phyloP scores from a whole-genome alignment of 2,329 filamentous ascomycete species.

The Neofusicoccum kwambonambiense region DNA sequence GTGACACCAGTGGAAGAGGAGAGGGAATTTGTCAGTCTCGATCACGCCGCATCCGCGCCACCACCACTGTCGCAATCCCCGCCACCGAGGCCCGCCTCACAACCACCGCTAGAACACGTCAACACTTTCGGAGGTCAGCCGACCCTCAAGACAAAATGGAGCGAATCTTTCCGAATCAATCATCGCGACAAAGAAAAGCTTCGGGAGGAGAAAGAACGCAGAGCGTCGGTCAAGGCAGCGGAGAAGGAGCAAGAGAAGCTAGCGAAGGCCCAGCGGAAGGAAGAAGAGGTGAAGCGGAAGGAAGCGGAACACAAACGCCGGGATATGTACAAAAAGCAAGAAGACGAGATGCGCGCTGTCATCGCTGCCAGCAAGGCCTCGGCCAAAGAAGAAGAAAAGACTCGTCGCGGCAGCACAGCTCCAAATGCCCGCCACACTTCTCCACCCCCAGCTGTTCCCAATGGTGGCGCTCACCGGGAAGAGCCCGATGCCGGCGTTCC shows the following conservation, averaged over 20 bases:
- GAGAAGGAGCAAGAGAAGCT: slow-evolving; percentile 53
- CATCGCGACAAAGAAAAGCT: slow-evolving; percentile 10
- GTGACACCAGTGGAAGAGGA: slow-evolving; percentile 43
- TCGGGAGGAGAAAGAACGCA: slow-evolving; percentile 25
- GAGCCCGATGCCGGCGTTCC: background rate
- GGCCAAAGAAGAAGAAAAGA: slow-evolving; percentile 40
- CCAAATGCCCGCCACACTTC: background rate
- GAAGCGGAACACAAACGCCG: slow-evolving; percentile 46
- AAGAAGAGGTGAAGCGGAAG: slow-evolving; percentile 34
- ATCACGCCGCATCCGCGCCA: slow-evolving; percentile 65
- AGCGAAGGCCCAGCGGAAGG: slow-evolving; percentile 52
- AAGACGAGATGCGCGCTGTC: slow-evolving; percentile 63
- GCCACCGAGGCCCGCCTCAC: slow-evolving; percentile 22
- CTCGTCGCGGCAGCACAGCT: background rate
- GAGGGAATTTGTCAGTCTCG: slow-evolving; percentile 57
- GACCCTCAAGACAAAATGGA: slow-evolving; percentile 9
- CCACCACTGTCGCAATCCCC: slow-evolving; percentile 26
- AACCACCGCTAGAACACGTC: slow-evolving; percentile 34
- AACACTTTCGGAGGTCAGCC: slow-evolving; percentile 23
- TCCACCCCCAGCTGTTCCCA: background rate
- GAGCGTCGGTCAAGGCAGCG: slow-evolving; percentile 31
- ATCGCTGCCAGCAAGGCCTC: slow-evolving; percentile 66
- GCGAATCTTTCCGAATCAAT: slow-evolving; percentile 4
- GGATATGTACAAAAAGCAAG: slow-evolving; percentile 56
- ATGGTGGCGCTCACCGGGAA: background rate